Evolutionary conservation across 2,329 filamentous ascomycete genomes (phyloP).

Genomic region (Didymella arachidicola): DNA sequence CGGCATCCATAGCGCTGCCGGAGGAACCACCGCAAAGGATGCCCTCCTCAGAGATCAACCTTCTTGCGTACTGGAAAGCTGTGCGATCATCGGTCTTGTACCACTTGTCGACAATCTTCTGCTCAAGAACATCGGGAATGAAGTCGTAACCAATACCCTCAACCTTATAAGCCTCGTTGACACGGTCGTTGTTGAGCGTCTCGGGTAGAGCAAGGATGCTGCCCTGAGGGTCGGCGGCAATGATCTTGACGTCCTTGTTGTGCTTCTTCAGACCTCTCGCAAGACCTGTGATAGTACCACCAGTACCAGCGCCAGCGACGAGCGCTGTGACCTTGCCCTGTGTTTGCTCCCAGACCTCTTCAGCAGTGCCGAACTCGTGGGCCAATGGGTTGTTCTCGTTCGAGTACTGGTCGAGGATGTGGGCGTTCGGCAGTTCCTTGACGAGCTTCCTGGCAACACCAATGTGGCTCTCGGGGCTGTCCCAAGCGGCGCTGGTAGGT

Average conservation of each 20-base stretch:
- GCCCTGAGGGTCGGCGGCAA: constrained; percentile 91
- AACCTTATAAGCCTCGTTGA: constrained; percentile 92
- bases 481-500: constrained; percentile 92
- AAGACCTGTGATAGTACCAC: constrained; percentile 92
- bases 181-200: constrained; percentile 77
- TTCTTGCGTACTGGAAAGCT: constrained; percentile 87
- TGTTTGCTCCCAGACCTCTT: constrained; percentile 96
- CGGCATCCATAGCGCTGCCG: constrained; percentile 87
- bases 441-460: constrained; percentile 88
- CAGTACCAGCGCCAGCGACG: constrained; percentile 92
- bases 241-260: constrained; percentile 81
- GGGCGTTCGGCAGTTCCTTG: constrained; percentile 95
- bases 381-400: constrained; percentile 92
- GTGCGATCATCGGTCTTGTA: constrained; percentile 97
- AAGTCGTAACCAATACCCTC: constrained; percentile 99
- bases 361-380: constrained; percentile 91
- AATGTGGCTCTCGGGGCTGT: constrained; percentile 95
- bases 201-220: constrained; percentile 88
- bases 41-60: constrained; percentile 92
- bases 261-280: constrained; percentile 87
- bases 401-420: constrained; percentile 95
- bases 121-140: constrained; percentile 90
- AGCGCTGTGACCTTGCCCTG: constrained; percentile 81
- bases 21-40: constrained; percentile 92
- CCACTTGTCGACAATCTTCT: constrained; percentile 84